Conservation (phyloP, 1,284 basidiomycete genomes). For the Phellopilus nigrolimitatus region DNA sequence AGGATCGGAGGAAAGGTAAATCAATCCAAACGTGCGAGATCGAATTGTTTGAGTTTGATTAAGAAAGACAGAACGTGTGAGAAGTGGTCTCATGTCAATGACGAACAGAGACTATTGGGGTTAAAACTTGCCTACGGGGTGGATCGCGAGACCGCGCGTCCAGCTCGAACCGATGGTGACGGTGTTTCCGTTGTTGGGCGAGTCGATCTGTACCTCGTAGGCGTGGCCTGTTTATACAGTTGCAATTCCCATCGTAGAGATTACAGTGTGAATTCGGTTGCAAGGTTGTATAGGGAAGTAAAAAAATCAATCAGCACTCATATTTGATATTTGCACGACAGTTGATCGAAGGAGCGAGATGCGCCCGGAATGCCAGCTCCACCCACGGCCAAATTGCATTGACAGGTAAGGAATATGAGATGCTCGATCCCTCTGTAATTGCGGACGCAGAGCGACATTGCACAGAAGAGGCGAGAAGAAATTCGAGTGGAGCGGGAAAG, state of each 20-base stretch:
- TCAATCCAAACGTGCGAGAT: not conserved
- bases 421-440: too few species aligned
- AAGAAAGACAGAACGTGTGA: conserved; percentile 10
- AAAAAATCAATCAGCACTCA: not conserved
- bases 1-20: not conserved
- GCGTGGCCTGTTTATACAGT: conserved; percentile 12
- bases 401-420: too few species aligned
- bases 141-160: conserved; percentile 69
- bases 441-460: too few species aligned
- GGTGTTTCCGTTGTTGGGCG: conserved; percentile 16
- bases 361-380: not conserved
- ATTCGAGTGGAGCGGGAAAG: too few species aligned
- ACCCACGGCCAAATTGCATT: not conserved
- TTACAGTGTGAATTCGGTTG: not conserved
- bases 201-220: conserved; percentile 14
- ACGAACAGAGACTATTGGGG: conserved; percentile 1
- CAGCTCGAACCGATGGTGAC: conserved; percentile 47
- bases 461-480: too few species aligned
- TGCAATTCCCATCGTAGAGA: not conserved
- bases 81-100: conserved; percentile 2
- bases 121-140: conserved; percentile 61
- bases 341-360: not conserved
- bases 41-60: not conserved
- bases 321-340: not conserved
- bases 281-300: not conserved